phyloP scores from a whole-genome alignment of 805 yeast genomes.

The Wickerhamia fluorescens region DNA sequence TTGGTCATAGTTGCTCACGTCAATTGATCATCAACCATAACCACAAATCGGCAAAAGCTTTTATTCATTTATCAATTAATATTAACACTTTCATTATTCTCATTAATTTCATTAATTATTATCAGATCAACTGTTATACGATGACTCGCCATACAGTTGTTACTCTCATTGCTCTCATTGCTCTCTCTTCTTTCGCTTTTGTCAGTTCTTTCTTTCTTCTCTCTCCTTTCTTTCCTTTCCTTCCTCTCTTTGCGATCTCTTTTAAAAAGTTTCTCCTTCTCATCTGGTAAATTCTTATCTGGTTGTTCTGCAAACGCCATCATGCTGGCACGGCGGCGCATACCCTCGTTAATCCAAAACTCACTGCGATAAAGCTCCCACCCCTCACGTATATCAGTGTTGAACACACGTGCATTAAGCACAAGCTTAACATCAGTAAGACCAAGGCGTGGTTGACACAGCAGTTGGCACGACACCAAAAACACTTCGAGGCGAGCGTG shows the following conservation, averaged over 20 bases:
- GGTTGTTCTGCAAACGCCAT: slow-evolving; percentile 18
- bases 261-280: too few species aligned
- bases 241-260: too few species aligned
- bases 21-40: too few species aligned
- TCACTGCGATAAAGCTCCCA: slow-evolving; percentile 94
- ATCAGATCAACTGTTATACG: too few species aligned
- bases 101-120: too few species aligned
- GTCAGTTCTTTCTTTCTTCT: slow-evolving; percentile 18
- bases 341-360: slow-evolving; percentile 84
- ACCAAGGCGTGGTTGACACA: slow-evolving; percentile 59
- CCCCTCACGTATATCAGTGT: slow-evolving; percentile 77
- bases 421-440: slow-evolving; percentile 70
- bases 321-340: slow-evolving; percentile 42
- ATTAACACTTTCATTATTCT: too few species aligned
- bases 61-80: too few species aligned
- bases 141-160: too few species aligned
- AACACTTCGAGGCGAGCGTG: slow-evolving; percentile 31
- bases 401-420: slow-evolving; percentile 73
- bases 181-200: slow-evolving; percentile 10
- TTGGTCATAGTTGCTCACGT: too few species aligned
- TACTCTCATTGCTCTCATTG: slow-evolving; percentile 1
- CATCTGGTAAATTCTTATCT: slow-evolving; percentile 11
- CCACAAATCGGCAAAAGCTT: too few species aligned
- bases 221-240: slow-evolving; percentile 38
- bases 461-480: slow-evolving; percentile 34